Evolutionary conservation across 2,329 filamentous ascomycete genomes (phyloP), one percentile per base, ranked within the genome.

Genomic region (Coniosporium tulheliwenetii): DNA sequence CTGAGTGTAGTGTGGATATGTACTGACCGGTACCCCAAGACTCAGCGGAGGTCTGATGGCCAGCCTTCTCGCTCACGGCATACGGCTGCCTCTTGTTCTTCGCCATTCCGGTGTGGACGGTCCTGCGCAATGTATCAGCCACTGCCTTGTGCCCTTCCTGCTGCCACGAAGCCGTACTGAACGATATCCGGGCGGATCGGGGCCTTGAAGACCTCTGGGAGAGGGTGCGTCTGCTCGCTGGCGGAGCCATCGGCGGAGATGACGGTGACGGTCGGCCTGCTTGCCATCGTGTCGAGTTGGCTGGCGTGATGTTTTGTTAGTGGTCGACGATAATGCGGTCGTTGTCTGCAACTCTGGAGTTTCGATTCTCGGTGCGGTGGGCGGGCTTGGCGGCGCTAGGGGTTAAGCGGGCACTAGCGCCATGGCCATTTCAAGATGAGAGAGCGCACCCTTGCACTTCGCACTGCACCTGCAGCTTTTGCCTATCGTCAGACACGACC

Each of bases 11-110:
- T 13, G 32, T 39, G 44, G 49, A 47, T 47, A 37, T 42, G 44
- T 55, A 81, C 82, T 71, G 67, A 93, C 85, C 89, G 74, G 89
- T 96, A 81, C 89, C 89, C 91, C 91, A 98, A 56, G 93, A 98
- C 79, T 98, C 91, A 65, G 91, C 91, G 71, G 85, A 94, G 66
- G 91, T 98, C 77, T 98, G 91, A 75, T 98, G 91, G 75, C 91
- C 91, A 65, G 91, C 91, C 84, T 98, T 98, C 83, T 96, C 89
- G 81, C 86, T 94, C 77, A 98, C 91, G 62, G 91, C 79, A 70
- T 98, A 98, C 58, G 91, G 87, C 74, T 98, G 91, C 68, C 91
- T 83, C 81, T 93, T 95, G 81, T 98, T 98, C 85, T 98, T 98
- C 67, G 89, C 89, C 77, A 98, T 93, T 63, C 91, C 91, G 62